Conservation (phyloP, 257 asterid genomes). For the Ehretia macrophylla region DNA sequence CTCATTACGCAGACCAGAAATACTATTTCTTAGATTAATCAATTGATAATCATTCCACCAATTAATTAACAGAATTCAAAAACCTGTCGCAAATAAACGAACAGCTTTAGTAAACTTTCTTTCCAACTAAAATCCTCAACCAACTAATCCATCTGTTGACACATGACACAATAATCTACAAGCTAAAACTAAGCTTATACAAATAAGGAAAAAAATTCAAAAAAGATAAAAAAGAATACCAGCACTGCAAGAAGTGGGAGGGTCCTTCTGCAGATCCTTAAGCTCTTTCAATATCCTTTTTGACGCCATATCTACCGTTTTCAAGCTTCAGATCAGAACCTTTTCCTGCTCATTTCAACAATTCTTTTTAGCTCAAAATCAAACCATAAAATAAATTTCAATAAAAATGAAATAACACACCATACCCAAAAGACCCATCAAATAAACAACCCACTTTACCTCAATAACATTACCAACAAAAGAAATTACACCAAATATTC, state of each 20-base stretch:
- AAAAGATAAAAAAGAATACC: slow-evolving; percentile 17
- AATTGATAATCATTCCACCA: too few relatives aligned
- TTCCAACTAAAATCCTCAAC: too few relatives aligned
- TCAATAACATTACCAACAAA: background rate
- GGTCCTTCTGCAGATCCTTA: slow-evolving; percentile 46
- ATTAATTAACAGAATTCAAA: too few relatives aligned
- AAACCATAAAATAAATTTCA: background rate
- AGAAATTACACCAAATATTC: slow-evolving; percentile 2
- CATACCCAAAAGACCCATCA: background rate
- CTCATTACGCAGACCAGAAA: too few relatives aligned
- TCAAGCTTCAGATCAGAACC: slow-evolving; percentile 21
- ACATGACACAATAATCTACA: too few relatives aligned
- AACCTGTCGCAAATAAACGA: too few relatives aligned
- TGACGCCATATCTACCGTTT: slow-evolving; percentile 30
- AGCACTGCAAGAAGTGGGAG: slow-evolving; percentile 48
- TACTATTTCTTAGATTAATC: too few relatives aligned
- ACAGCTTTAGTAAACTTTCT: too few relatives aligned
- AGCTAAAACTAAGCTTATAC: too few relatives aligned
- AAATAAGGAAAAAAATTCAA: too few relatives aligned
- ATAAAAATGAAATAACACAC: background rate
- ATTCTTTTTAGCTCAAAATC: slow-evolving; percentile 6
- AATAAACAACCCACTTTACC: background rate
- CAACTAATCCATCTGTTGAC: too few relatives aligned
- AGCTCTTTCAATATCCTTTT: slow-evolving; percentile 47
- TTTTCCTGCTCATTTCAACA: background rate